Base-by-base conservation (phyloP, 495 filamentous ascomycete species). In the Copromyces sp. region DNA sequence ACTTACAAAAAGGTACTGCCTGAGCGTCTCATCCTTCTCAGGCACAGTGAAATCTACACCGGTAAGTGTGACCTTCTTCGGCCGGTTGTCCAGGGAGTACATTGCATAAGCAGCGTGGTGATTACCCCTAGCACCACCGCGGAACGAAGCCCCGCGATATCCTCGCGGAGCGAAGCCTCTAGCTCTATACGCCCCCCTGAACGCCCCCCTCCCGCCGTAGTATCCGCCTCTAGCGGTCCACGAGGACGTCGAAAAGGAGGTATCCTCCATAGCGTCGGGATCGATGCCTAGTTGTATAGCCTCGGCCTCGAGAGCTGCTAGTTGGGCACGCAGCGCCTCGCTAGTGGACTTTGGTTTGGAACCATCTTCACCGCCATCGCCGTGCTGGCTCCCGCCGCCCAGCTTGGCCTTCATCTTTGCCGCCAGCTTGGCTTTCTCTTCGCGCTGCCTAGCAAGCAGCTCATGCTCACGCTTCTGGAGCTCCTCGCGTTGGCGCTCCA, bases 1-100 rank as follows among this genome's bases (percentile, higher is more conserved):
- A 65, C 92, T 86, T 86, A 97, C 94, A 78, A 97, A 89, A 68
- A 98, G 86, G 79, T 94, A 92, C 77, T 95, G 90, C 69, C 94
- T 84, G 74, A 99, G 85, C 3, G 89, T 90, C 78, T 98, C 95
- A 73, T 98, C 94, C 80, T 89, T 90, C 72, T 90, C 89, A 1
- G 87, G 82, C 70, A 81, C 80, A 39, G 89, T 87, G 68, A 91
- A 87, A 71, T 92, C 89, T 24, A 91, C 86, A 9, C 91, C 93
- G 29, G 89, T 85, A 32, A 99, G 84, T 5, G 87, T 86, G 14
- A 99, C 86, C 70, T 86, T 89, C 82, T 90, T 93, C 2, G 95
- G 91, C 37, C 95, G 86, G 77, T 97, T 97, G 77, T 99, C 95
- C 37, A 99, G 84, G 41, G 91, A 93, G 75, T 93, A 90, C 11